Conservation (phyloP, 208 protist species). For the Naegleria fowleri region DNA sequence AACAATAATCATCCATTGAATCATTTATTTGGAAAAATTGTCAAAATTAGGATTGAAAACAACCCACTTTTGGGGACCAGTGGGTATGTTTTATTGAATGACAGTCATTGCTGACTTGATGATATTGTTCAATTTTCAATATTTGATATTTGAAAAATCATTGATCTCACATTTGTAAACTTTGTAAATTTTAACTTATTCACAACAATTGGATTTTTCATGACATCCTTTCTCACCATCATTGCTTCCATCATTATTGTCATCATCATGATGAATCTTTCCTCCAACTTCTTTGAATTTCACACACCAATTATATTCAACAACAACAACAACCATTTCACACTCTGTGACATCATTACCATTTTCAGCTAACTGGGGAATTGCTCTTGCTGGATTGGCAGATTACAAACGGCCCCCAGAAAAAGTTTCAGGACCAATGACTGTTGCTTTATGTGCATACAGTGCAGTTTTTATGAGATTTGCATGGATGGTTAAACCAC, state of each 20-base stretch:
- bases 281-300: too few relatives aligned
- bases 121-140: neutral
- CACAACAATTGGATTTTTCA: too few relatives aligned
- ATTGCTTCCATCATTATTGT: too few relatives aligned
- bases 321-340: too few relatives aligned
- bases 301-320: too few relatives aligned
- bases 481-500: constrained; percentile 35
- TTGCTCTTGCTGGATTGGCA: constrained; percentile 15
- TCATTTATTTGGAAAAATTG: neutral
- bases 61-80: constrained; percentile 41
- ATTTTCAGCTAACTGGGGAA: constrained; percentile 35
- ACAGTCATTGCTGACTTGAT: too few relatives aligned
- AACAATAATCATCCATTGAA: neutral
- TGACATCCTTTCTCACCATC: too few relatives aligned
- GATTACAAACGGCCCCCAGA: constrained; percentile 30
- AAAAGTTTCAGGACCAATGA: constrained; percentile 32
- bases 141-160: neutral
- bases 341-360: too few relatives aligned
- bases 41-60: constrained; percentile 31
- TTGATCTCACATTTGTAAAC: too few relatives aligned
- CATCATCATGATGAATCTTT: too few relatives aligned
- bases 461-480: constrained; percentile 43
- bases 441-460: constrained; percentile 29
- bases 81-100: constrained; percentile 22
- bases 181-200: too few relatives aligned